Evolutionary conservation across 2,329 filamentous ascomycete species (phyloP), one percentile per base, ranked within the genome.

Genomic region (Magnaporthiopsis poae): DNA sequence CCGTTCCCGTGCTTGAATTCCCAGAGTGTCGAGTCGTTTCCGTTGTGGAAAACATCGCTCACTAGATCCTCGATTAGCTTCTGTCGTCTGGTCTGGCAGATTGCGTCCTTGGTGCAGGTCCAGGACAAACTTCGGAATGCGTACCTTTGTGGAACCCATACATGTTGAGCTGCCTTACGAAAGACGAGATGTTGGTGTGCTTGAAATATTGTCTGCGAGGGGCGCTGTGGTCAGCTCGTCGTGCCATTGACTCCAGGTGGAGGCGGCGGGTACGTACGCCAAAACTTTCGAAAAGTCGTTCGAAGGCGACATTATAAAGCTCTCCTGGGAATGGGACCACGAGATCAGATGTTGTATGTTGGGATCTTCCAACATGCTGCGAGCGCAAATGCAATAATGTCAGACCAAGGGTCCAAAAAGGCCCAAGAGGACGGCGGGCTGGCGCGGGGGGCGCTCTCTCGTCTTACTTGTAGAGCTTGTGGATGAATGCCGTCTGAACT

Each of bases 1-100:
- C 94, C 94, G 73, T 94, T 96, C 65, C 95, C 95, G 74, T 99
- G 95, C 77, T 97, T 98, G 78, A 99, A 99, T 75, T 99, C 95
- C 95, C 95, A 99, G 36, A 99, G 81, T 0, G 94, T 92, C 27
- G 92, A 92, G 74, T 98, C 95, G 61, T 90, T 93, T 13, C 92
- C 92, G 4, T 92, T 96, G 76, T 98, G 94, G 75, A 98, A 99
- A 29, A 98, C 95, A 76, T 99, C 95, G 80, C 95, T 97, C 73
- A 98, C 95, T 97, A 73, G 95, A 72, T 18, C 27, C 11, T 33
- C 31, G 33, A 25, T 36, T 39, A 13, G 39, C 33, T 36, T 52
- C 39, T 21, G 18, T 21, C 9, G 3, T 31, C 31, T 31, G 31
- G 39, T 5, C 39, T 21, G 18, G 39, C 18, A 52, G 21, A 52